Percentiles rank a stretch among this genome's conserved stretches.
These are phyloP conservation scores for Imleria badia DNA, from an alignment of 768 basidiomycete genomes.

Conservation along the genomic window DNA sequence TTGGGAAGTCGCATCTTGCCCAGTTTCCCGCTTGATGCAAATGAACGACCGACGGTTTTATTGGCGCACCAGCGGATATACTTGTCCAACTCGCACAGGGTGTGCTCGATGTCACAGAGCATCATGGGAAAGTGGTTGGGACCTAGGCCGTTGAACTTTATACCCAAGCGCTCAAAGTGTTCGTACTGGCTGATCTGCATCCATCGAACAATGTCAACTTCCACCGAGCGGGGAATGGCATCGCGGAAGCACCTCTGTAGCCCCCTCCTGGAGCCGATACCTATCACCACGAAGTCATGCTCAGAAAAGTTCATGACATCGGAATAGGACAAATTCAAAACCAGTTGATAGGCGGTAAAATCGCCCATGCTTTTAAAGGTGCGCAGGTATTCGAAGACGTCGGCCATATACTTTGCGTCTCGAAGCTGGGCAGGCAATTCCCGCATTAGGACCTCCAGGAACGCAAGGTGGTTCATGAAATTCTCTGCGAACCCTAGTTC, in stretches of 20 bases:
- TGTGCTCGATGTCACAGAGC: conserved; percentile 75
- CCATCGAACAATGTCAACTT: conserved; percentile 63
- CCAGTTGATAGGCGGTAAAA: conserved; percentile 70
- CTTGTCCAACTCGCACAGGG: conserved; percentile 78
- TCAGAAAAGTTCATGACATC: conserved; percentile 58
- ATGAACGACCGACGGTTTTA: conserved; percentile 37
- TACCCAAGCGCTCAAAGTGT: conserved; percentile 60
- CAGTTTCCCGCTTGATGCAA: conserved; percentile 31
- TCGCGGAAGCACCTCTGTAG: conserved; percentile 66
- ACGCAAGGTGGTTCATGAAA: conserved; percentile 61
- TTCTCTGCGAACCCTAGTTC: conserved; percentile 45
- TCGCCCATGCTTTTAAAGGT: conserved; percentile 72
- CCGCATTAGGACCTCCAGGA: conserved; percentile 61
- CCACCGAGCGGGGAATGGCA: conserved; percentile 40
- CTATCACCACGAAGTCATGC: conserved; percentile 68
- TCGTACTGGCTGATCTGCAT: conserved; percentile 56
- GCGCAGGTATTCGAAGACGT: conserved; percentile 59
- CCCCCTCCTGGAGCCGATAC: conserved; percentile 65
- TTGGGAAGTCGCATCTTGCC: conserved; percentile 40
- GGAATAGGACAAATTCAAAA: conserved; percentile 60
- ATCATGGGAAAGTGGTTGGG: conserved; percentile 50
- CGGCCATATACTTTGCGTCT: conserved; percentile 53
- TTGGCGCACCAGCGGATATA: conserved; percentile 51
- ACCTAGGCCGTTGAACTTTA: conserved; percentile 53
- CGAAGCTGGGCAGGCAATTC: conserved; percentile 51